Base-by-base conservation (phyloP, 805 yeast genomes). In the Candida bentonensis region DNA sequence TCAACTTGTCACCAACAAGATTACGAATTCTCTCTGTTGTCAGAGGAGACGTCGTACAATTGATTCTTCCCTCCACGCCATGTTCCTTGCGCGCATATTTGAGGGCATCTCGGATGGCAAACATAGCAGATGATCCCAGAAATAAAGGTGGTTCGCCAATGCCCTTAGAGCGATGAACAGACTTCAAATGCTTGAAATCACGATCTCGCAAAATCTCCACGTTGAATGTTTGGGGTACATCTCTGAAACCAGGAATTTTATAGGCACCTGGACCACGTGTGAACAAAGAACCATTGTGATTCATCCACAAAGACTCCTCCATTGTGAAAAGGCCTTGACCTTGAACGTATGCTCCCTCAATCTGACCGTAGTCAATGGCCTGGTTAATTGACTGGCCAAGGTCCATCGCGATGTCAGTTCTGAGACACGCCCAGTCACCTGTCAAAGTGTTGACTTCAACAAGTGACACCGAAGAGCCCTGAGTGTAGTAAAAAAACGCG, bases 91-190 rank as follows among this genome's bases (percentile, higher is more conserved):
- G 57, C 2, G 71, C 68, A 33, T 52, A 49, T 20, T 54, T 57
- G 30, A 69, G 52, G 0, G 74, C 74, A 49, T 69, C 63, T 23
- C 74, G 57, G 23, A 69, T 50, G 3, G 74, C 74, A 55, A 66
- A 69, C 49, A 65, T 61, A 3, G 65, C 70, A 23, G 58, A 48
- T n/a, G 60, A 55, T 1, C 74, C 74, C 25, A 69, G 51, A 48
- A 69, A 68, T 44, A 69, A 53, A n/a, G 74, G 74, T 4, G 74
- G 74, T 54, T 69, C 74, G 22, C 74, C 74, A 42, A 69, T 65
- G 25, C 74, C 74, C 50, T 69, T 69, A 27, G 70, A 65, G 23
- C 66, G 54, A 48, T 65, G 63, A 42, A 69, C 65, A 2, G 72
- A 67, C 49, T 66, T 66, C 51, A 69, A 55, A 53, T 69, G 72